These are phyloP conservation scores for Peronospora farinosa DNA, from an alignment of 352 stramenopile species.

Conservation along the genomic window DNA sequence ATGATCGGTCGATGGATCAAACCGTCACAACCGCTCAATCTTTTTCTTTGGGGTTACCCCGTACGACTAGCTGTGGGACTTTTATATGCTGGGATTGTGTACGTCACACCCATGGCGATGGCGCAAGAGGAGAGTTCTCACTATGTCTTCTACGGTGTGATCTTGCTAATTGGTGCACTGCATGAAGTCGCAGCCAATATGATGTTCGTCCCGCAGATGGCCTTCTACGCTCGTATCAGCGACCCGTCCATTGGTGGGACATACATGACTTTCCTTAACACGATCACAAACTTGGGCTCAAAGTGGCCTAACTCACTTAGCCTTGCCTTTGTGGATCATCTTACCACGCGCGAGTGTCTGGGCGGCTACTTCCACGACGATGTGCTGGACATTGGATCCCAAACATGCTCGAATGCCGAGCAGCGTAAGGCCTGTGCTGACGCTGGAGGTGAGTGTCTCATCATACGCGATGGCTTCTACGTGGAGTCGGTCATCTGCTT, in stretches of 20 bases:
- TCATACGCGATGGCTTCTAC: conserved; percentile 78
- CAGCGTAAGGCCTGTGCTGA: conserved; percentile 51
- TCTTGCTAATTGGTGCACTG: conserved; percentile 58
- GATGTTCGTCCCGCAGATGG: conserved; percentile 96
- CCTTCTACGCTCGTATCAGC: conserved; percentile 96
- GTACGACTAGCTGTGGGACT: conserved; percentile 78
- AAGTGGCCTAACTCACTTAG: conserved; percentile 90
- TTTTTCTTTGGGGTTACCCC: conserved; percentile 81
- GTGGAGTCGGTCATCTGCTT: conserved; percentile 70
- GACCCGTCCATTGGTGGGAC: conserved; percentile 97
- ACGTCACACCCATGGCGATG: conserved; percentile 75
- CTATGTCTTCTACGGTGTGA: conserved; percentile 72
- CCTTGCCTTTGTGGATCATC: conserved; percentile 71
- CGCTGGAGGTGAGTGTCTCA: conserved; percentile 61
- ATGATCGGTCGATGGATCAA: conserved; percentile 74
- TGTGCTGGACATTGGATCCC: conserved; percentile 64
- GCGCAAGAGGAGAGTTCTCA: conserved; percentile 67
- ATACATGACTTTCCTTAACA: conserved; percentile 99
- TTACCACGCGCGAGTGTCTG: conserved; percentile 76
- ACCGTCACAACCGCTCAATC: conserved; percentile 55
- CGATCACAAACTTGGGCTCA: conserved; percentile 94
- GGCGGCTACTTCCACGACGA: conserved; percentile 62
- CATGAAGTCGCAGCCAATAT: conserved; percentile 86
- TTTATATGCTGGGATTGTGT: conserved; percentile 78
- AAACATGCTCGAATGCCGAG: conserved; percentile 71